A percentile compares a stretch with the other conserved stretches of the same genome.
phyloP scores from a whole-genome alignment of 805 yeast species.

The Candida schatavii region DNA sequence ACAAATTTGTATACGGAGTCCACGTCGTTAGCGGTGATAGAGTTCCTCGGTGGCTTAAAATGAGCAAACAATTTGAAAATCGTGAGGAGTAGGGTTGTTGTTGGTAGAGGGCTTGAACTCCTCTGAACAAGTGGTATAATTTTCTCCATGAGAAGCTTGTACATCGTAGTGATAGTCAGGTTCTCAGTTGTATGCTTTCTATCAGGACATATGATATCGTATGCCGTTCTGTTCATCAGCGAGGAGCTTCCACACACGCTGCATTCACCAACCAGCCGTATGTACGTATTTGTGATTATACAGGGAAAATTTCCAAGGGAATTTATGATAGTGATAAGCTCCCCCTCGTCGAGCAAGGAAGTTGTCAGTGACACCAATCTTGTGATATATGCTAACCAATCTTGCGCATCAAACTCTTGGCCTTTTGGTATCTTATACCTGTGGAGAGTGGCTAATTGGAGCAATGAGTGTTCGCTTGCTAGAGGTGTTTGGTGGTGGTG shows the following conservation, averaged over 20 bases:
- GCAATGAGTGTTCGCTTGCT: not conserved
- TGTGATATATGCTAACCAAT: slow-evolving; percentile 23
- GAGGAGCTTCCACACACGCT: slow-evolving; percentile 33
- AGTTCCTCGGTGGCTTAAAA: slow-evolving; percentile 45
- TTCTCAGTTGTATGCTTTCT: slow-evolving; percentile 22
- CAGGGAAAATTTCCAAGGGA: slow-evolving; percentile 45
- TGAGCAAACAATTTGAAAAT: slow-evolving; percentile 51
- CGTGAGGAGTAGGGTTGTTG: slow-evolving; percentile 44
- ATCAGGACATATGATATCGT: slow-evolving; percentile 18
- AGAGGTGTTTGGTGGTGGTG: not conserved
- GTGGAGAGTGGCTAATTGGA: not conserved
- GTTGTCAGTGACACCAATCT: slow-evolving; percentile 7
- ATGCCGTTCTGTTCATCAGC: slow-evolving; percentile 19
- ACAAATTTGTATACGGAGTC: slow-evolving; percentile 40
- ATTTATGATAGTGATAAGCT: slow-evolving; percentile 29
- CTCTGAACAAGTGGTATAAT: slow-evolving; percentile 8
- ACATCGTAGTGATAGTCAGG: slow-evolving; percentile 20
- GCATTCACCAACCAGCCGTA: slow-evolving; percentile 31
- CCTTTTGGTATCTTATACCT: not conserved
- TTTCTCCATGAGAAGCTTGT: slow-evolving; percentile 21
- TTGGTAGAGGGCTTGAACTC: slow-evolving; percentile 16
- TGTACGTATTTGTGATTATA: slow-evolving; percentile 34
- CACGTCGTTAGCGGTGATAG: slow-evolving; percentile 12
- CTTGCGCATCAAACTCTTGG: not conserved
- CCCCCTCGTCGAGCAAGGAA: slow-evolving; percentile 9